Evolutionary conservation across 305 asterid genomes (phyloP), one percentile per base, ranked within the genome.

Genomic region (Fraxinus nigra): DNA sequence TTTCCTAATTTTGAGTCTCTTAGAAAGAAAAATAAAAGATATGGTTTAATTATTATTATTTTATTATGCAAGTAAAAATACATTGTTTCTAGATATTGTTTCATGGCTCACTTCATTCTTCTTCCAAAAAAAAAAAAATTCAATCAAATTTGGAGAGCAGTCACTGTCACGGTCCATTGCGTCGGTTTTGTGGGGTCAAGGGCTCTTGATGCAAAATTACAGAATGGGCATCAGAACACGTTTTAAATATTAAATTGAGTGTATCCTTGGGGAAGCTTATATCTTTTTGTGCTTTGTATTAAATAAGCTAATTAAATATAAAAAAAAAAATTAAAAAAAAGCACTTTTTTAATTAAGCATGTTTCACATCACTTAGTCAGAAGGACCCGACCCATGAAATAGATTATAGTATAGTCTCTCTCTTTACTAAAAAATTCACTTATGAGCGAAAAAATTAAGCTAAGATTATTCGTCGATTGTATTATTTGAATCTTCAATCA

Each of bases 151-250:
- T 78, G 91, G 91, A 85, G 91, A 82, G 63, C 79, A n/a, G 91
- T 88, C 90, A 32, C 51, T 56, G 77, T 89, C 90, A 79, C 75
- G 80, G 79, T 87, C 63, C 80, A 86, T 78, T 88, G 86, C 74
- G 89, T 85, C 88, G 90, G 90, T 86, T 63, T 78, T 56, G 85
- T 84, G 82, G 87, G 87, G 72, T 75, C 86, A 32, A 8, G 28
- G 16, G 26, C 77, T 63, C 22, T 74, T 63, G 35, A 48, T 78
- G 85, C 83, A 81, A 79, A 78, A 56, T 78, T 63, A 82, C 75
- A 80, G 84, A 74, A 86, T 69, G 82, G 70, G 16, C 70, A 20
- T 22, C 70, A 61, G 33, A 61, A 20, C 69, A 59, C 10, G 26
- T 59, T 59, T 59, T 20, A 22, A 14, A 61, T 61, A 61, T 61